Evolutionary conservation across 2,329 filamentous ascomycete genomes (phyloP), one percentile per base, ranked within the genome.

Genomic region (Akanthomyces lecanii): DNA sequence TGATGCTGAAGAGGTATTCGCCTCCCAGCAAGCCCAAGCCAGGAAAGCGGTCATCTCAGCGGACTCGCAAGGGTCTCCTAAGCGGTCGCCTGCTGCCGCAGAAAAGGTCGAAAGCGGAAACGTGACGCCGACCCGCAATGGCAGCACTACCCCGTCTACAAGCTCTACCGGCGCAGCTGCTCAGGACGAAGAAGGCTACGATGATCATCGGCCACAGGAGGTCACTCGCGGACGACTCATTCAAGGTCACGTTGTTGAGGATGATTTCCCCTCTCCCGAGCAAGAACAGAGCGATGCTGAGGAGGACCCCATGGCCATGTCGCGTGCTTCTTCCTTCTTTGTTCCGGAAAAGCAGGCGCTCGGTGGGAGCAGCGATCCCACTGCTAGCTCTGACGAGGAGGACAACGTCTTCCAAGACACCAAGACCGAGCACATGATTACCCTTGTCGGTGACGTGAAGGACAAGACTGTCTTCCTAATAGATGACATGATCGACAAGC

Each of bases 401-500:
- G 95, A 99, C 70, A 92, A 96, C 68, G 87, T 88, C n/a, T 85
- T 94, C 59, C 85, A 89, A 69, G 87, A 94, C 68, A 86, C 89
- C 12, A 88, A 89, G 65, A 82, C 94, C 25, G 95, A 99, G 78
- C 92, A 93, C 72, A 97, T 94, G 80, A 96, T 99, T 70, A 99
- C 95, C 0, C 82, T 99, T n/a, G 95, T 99, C 16, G 95, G 95
- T 65, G 91, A 98, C 70, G 95, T 99, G 65, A 89, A 88, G 72
- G 87, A 91, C 72, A 87, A 91, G 64, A 89, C 91, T 0, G 95
- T 98, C 61, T 89, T 99, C 73, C 92, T 99, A 65, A 90, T 99
- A 56, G 95, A 99, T 74, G 95, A 99, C 74, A 98, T 99, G 90
- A 97, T 99, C 71, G 95, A 99, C 78, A 97, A 97, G 79, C 88